A percentile compares a stretch with the other conserved stretches of the same genome.
Conservation (phyloP, 208 protist species). For the Wallacemonas rigidus region DNA sequence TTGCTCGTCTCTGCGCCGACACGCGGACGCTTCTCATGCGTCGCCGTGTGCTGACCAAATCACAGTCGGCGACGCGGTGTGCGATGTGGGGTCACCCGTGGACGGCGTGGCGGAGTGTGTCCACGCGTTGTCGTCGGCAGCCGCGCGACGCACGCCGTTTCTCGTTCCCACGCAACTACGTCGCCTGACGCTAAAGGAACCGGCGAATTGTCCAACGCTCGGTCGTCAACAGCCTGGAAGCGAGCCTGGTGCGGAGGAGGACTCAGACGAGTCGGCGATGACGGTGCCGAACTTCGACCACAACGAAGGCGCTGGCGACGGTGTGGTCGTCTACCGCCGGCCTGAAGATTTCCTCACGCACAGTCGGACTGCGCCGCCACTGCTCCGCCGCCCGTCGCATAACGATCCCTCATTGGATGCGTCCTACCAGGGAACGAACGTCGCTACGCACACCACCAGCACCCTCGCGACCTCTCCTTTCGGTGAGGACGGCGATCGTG, state of each 20-base stretch:
- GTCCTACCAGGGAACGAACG: neutral
- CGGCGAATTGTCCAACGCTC: neutral
- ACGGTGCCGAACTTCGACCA: neutral
- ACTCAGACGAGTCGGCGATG: no score
- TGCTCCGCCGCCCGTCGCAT: neutral
- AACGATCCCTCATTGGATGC: neutral
- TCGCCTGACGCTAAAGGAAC: neutral
- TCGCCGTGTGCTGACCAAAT: no score
- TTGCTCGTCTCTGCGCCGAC: no score
- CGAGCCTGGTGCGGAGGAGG: no score
- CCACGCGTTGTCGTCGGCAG: neutral
- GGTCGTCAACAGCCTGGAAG: neutral
- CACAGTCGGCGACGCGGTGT: no score
- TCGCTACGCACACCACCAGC: neutral
- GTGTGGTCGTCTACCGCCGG: neutral
- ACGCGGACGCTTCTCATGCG: no score
- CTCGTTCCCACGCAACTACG: neutral
- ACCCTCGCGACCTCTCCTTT: neutral
- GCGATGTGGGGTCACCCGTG: no score
- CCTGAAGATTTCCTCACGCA: neutral
- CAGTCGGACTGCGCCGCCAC: no score
- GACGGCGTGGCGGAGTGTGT: no score
- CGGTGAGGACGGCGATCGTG: neutral
- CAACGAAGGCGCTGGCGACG: neutral
- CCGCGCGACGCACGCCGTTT: neutral